Evolutionary conservation across 306 rosid species (phyloP).

Genomic region (Arachis stenosperma): DNA sequence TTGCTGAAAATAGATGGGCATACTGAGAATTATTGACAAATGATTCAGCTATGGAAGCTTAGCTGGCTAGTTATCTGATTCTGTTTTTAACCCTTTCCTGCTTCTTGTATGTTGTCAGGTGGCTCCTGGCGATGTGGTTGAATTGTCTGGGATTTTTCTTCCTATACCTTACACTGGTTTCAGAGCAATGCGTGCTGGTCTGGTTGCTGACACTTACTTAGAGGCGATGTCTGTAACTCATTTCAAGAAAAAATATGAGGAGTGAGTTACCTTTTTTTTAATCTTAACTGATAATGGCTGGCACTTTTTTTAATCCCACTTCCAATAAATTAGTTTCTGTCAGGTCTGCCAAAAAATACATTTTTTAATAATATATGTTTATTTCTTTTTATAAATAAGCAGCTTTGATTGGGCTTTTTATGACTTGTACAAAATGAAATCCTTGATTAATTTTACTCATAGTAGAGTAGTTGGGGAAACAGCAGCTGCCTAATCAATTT

Average conservation of each 20-base stretch:
- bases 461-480: conserved; percentile 18
- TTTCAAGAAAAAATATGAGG: conserved; percentile 96
- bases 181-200: conserved; percentile 98
- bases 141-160: conserved; percentile 94
- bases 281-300: conserved; percentile 19
- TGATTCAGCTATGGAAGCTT: conserved; percentile 13
- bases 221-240: conserved; percentile 96
- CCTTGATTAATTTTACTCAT: conserved; percentile 15
- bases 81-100: conserved; percentile 14
- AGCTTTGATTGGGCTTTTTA: conserved; percentile 4
- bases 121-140: conserved; percentile 95
- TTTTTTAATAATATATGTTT: background rate
- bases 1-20: conserved; percentile 19
- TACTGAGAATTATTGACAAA: background rate
- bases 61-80: conserved; percentile 19
- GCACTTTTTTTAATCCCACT: conserved; percentile 12
- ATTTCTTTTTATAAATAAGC: background rate
- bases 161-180: conserved; percentile 92
- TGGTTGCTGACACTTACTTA: conserved; percentile 95
- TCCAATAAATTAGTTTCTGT: conserved; percentile 2
- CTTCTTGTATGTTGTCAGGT: conserved; percentile 58
- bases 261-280: conserved; percentile 59
- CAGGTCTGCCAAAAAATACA: background rate
- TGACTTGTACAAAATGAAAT: conserved; percentile 17
- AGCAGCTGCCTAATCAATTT: conserved; percentile 31